Conservation (phyloP, 2,329 filamentous ascomycete species). For the Sphaerulina musiva region DNA sequence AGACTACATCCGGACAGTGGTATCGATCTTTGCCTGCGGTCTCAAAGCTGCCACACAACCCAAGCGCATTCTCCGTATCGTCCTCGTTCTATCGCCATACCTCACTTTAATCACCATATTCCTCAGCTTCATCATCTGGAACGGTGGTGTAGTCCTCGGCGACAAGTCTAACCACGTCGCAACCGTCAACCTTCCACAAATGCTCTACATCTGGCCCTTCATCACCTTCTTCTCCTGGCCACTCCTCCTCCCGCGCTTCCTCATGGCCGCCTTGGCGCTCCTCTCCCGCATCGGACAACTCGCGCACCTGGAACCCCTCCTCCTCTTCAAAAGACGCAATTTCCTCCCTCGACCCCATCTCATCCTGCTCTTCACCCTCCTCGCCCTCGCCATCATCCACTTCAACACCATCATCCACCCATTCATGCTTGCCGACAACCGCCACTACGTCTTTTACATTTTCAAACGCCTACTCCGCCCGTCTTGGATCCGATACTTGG, state of each 20-base stretch:
- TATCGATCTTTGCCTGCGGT: conserved; percentile 59
- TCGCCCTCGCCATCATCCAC: conserved; percentile 52
- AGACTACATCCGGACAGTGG: conserved; percentile 35
- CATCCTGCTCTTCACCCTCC: conserved; percentile 32
- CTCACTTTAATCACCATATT: conserved; percentile 62
- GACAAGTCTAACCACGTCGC: conserved; percentile 93
- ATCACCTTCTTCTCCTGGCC: conserved; percentile 85
- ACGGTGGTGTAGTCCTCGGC: conserved; percentile 84
- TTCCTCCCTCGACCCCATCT: conserved; percentile 37
- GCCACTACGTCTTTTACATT: conserved; percentile 95
- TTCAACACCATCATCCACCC: conserved; percentile 93
- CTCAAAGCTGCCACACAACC: conserved; percentile 37
- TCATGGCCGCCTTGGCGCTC: conserved; percentile 30
- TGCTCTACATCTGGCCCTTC: conserved; percentile 93
- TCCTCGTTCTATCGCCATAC: conserved; percentile 40
- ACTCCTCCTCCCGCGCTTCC: conserved; percentile 55
- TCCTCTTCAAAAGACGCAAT: conserved; percentile 31
- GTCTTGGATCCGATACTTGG: conserved; percentile 42
- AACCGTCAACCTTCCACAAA: conserved; percentile 79
- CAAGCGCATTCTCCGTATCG: conserved; percentile 18
- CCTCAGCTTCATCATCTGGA: conserved; percentile 70
- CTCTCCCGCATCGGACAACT: conserved; percentile 22
- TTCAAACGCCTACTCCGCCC: conserved; percentile 69
- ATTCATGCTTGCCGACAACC: conserved; percentile 91
- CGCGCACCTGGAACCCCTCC: conserved; percentile 28